These are phyloP conservation scores for Tympanopsis confertula DNA, from an alignment of 2,329 filamentous ascomycete species.

Conservation along the genomic window DNA sequence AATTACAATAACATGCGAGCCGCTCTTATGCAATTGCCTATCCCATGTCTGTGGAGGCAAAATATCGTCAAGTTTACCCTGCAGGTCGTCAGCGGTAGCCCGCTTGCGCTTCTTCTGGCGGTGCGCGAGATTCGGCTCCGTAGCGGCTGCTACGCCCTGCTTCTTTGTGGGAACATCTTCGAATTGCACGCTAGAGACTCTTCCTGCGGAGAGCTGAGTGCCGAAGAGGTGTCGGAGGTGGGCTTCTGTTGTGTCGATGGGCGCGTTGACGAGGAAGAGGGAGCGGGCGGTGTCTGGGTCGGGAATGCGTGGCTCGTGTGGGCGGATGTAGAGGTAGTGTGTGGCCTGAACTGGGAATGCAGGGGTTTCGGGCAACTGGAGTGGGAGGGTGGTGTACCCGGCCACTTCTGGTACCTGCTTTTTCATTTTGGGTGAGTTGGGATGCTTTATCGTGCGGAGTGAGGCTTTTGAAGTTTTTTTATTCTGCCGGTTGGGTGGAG, in stretches of 20 bases:
- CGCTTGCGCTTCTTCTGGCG: slow-evolving; percentile 30
- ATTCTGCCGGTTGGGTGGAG: too few relatives aligned
- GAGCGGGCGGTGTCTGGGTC: slow-evolving; percentile 41
- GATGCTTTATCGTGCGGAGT: too few relatives aligned
- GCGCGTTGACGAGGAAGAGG: slow-evolving; percentile 52
- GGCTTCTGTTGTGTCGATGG: slow-evolving; percentile 44
- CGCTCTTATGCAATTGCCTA: slow-evolving; percentile 37
- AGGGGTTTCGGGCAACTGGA: background rate
- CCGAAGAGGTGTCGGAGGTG: slow-evolving; percentile 45
- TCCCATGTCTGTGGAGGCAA: slow-evolving; percentile 41
- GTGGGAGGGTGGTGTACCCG: background rate
- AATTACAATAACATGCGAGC: slow-evolving; percentile 44
- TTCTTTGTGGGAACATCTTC: slow-evolving; percentile 18
- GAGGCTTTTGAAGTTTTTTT: too few relatives aligned
- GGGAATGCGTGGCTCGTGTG: slow-evolving; percentile 44
- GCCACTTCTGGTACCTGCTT: background rate
- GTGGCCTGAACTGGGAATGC: background rate
- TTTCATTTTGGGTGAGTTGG: slow-evolving; percentile 1
- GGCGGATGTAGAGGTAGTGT: slow-evolving; percentile 54
- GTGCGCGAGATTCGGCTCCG: too few relatives aligned
- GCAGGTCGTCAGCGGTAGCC: slow-evolving; percentile 29
- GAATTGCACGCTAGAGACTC: slow-evolving; percentile 47
- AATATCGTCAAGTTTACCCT: slow-evolving; percentile 25
- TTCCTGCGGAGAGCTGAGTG: slow-evolving; percentile 36
- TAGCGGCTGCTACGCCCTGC: too few relatives aligned